Conservation (phyloP, 2,329 filamentous ascomycete species). For the Apiospora hydei region DNA sequence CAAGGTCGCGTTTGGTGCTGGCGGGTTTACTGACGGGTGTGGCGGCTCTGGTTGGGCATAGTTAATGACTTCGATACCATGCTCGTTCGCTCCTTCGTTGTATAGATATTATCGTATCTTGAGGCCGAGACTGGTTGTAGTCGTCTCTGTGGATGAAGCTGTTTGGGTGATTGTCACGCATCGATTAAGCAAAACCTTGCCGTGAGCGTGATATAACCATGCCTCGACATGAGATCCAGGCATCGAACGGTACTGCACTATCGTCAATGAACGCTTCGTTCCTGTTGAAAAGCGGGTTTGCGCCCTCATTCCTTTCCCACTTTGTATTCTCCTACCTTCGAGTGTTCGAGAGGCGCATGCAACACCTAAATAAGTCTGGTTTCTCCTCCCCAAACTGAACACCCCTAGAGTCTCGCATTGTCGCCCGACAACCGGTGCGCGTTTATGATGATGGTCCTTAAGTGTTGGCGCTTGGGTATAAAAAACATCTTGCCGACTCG, state of each 20-base stretch:
- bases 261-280: no score
- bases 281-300: no score
- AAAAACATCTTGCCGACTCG: neutral
- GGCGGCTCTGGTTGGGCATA: neutral
- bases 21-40: slow-evolving; percentile 11
- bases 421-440: neutral
- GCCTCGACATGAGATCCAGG: neutral
- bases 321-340: no score
- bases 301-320: no score
- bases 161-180: neutral
- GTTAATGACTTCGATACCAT: no score
- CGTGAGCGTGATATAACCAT: neutral
- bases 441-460: neutral
- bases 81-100: no score
- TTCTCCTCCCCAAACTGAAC: no score
- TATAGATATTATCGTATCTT: neutral
- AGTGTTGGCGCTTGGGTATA: neutral
- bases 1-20: slow-evolving; percentile 22
- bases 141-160: neutral
- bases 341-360: no score
- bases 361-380: no score
- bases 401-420: no score
- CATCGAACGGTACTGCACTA: neutral
- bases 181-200: neutral
- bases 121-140: no score